Percentiles rank a stretch among this genome's conserved stretches.
These are phyloP conservation scores for Boletus eberwhitei DNA, from an alignment of 768 basidiomycete species.

Conservation along the genomic window DNA sequence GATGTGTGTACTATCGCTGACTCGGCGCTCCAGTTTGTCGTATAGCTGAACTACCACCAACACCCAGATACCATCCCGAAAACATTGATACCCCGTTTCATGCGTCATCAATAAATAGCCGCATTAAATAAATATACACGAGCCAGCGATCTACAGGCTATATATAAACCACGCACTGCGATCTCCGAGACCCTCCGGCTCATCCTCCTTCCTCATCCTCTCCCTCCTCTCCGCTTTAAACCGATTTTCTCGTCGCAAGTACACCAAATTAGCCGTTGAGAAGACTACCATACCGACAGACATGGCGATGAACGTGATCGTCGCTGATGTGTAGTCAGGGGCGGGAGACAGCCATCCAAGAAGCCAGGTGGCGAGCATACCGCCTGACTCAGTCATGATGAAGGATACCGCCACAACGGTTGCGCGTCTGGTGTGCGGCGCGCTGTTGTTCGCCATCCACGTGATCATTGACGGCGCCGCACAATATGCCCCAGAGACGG, in stretches of 20 bases:
- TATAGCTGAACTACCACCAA: too few species aligned
- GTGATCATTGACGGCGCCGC: conserved; percentile 51
- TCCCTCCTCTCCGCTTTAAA: conserved; percentile 40
- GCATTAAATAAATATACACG: not conserved
- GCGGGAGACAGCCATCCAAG: conserved; percentile 47
- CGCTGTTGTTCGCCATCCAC: conserved; percentile 61
- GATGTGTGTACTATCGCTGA: too few species aligned
- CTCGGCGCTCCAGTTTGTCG: too few species aligned
- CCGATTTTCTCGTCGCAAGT: conserved; percentile 43
- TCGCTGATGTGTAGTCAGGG: conserved; percentile 50
- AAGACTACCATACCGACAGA: conserved; percentile 40
- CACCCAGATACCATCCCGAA: too few species aligned
- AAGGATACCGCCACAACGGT: conserved; percentile 57
- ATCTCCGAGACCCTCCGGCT: conserved; percentile 45
- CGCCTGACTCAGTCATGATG: conserved; percentile 54
- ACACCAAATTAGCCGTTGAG: conserved; percentile 37
- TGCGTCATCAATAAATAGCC: not conserved
- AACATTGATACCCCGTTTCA: too few species aligned
- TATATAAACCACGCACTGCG: conserved; percentile 56
- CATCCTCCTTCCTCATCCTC: conserved; percentile 33
- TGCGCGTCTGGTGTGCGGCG: conserved; percentile 54
- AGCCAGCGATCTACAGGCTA: conserved; percentile 32
- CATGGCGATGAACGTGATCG: conserved; percentile 35
- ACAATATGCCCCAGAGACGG: conserved; percentile 49
- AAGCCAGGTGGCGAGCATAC: conserved; percentile 62